These are phyloP conservation scores for Sordariomycetes sp. DNA, from an alignment of 2,329 filamentous ascomycete genomes.

Conservation along the genomic window DNA sequence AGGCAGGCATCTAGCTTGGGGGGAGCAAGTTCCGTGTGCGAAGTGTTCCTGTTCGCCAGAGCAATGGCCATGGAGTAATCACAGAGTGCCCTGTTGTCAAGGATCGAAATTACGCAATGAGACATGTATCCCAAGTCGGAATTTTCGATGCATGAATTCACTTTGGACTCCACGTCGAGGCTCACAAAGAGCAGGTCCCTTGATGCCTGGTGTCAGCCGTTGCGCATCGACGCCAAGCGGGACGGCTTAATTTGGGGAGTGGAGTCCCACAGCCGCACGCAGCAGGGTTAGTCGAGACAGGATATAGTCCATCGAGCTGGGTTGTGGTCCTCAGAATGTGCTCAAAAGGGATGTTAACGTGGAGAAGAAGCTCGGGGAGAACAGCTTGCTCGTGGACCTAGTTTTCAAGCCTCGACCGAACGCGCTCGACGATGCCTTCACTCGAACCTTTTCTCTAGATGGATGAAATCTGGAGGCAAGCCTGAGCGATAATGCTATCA, in stretches of 20 bases:
- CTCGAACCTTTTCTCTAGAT: too few relatives aligned
- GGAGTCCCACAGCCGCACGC: neutral
- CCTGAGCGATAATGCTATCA: too few relatives aligned
- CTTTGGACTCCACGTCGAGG: neutral
- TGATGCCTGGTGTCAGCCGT: neutral
- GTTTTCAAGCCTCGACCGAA: too few relatives aligned
- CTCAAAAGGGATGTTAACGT: too few relatives aligned
- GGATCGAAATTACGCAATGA: conserved; percentile 1
- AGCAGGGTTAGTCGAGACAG: neutral
- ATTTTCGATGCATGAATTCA: neutral
- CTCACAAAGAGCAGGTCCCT: conserved; percentile 2
- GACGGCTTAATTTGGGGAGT: neutral
- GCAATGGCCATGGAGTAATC: neutral
- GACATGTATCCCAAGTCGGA: neutral
- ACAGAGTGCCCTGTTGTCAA: neutral
- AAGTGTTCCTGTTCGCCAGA: neutral
- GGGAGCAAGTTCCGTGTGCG: neutral
- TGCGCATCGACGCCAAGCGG: neutral
- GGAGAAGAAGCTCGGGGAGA: too few relatives aligned
- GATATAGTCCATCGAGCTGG: neutral
- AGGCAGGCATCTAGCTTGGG: neutral
- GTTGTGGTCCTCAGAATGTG: neutral
- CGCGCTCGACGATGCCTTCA: too few relatives aligned
- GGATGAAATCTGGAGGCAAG: too few relatives aligned
- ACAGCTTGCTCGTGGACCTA: too few relatives aligned